Conservation (phyloP, 177 flowering plant genomes). For the Telopea speciosissima region DNA sequence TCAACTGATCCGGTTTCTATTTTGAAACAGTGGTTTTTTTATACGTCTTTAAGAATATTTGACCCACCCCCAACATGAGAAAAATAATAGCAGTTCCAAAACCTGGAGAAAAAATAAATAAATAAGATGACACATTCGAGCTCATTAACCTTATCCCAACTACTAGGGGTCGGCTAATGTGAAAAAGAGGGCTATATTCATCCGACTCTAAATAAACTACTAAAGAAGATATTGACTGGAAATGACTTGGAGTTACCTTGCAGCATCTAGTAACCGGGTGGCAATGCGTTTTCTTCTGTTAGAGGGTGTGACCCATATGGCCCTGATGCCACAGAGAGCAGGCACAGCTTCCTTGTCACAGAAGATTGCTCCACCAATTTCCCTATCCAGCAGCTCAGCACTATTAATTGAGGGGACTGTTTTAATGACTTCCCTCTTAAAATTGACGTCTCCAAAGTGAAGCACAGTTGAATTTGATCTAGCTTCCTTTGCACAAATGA, state of each 20-base stretch:
- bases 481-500: neutral
- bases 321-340: constrained; percentile 69
- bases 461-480: constrained; percentile 31
- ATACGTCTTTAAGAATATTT: too few relatives aligned
- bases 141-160: too few relatives aligned
- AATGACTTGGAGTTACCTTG: constrained; percentile 35
- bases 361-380: constrained; percentile 34
- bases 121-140: too few relatives aligned
- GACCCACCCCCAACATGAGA: too few relatives aligned
- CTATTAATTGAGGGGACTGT: constrained; percentile 16
- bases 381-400: constrained; percentile 13
- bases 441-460: constrained; percentile 51
- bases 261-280: constrained; percentile 64
- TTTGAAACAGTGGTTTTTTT: too few relatives aligned
- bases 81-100: too few relatives aligned
- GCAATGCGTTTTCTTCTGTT: constrained; percentile 74
- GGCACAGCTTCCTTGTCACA: constrained; percentile 54
- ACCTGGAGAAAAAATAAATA: too few relatives aligned
- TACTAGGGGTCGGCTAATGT: too few relatives aligned
- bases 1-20: too few relatives aligned
- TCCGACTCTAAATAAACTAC: too few relatives aligned
- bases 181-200: too few relatives aligned
- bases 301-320: constrained; percentile 73
- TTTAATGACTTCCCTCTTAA: constrained; percentile 44
- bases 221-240: neutral